Evolutionary conservation across 495 filamentous ascomycete genomes (phyloP), one percentile per base, ranked within the genome.

Genomic region (Neurospora cerealis): DNA sequence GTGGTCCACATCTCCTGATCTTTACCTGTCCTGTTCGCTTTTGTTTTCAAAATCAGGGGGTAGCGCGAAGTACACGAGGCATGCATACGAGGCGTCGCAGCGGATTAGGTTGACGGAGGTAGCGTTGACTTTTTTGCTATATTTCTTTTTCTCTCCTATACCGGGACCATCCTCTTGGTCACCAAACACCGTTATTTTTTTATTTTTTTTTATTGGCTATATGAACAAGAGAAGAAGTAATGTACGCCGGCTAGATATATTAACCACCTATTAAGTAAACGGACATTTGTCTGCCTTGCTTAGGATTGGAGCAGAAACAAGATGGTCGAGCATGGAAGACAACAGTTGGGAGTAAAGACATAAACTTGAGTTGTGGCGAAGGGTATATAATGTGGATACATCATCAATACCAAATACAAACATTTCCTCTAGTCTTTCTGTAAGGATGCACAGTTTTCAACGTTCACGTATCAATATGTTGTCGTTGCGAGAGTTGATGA

Each of bases 11-110:
- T 71, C 69, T n/a, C 69, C 69, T 9, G 4, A 39, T 10, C 32
- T n/a, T 17, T 40, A 34, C 34, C 8, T 32, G 21, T n/a, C 42
- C 36, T 32, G 17, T 17, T 69, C 10, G 15, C 36, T 28, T 3
- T 44, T 19, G 21, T 41, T 66, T 62, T 40, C 9, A 38, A n/a
- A 38, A 36, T 66, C 21, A 17, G 21, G 40, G 11, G 19, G 40
- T 15, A 60, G 42, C 72, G 73, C 70, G 74, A 73, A 75, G 32
- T 37, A 75, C 41, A 75, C 74, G 74, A 75, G 36, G 41, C 71
- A 73, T 75, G 62, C 71, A 66, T 66, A 66, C 11, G 54, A 19
- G 54, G 54, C 32, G 54, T 34, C 54, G 15, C 54, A 66, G 28
- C 24, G 6, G 13, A 66, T 32, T 9, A 66, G 54, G 28, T 19